Base-by-base conservation (phyloP, 805 yeast genomes). In the Candida piceae region DNA sequence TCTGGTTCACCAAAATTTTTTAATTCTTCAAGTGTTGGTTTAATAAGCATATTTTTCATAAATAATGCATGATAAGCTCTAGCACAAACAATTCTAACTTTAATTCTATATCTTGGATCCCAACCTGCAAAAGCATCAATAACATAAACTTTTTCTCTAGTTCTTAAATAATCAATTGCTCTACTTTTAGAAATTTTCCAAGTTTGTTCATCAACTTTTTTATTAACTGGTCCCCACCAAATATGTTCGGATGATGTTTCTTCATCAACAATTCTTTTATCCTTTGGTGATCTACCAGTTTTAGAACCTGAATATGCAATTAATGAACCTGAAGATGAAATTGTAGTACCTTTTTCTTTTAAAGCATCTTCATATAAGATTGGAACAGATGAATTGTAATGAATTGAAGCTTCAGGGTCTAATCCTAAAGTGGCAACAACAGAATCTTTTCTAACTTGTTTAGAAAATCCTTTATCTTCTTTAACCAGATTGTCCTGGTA, bases 151-250 rank as follows among this genome's bases (percentile, higher is more conserved):
- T 88, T 87, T 54, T 84, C 89, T 68, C 96, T 84, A 39, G 97
- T 90, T 74, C 95, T 84, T 63, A 90, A 76, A 71, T 89, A 90
- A 67, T 90, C 98, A 50, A 89, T 76, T 35, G 98, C 97, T 69
- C 98, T 85, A 53, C 90, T 90, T 63, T 95, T 83, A 63, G 94
- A 85, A 55, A 90, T 88, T 54, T 78, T 77, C 97, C 97, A 90
- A 16, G 96, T 88, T 61, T 81, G 80, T 66, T 87, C 95, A 42
- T 86, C 83, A 52, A 90, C 89, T 67, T 90, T 85, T 68, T 84
- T 87, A 72, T 90, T 90, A 50, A 90, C 98, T 2, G 97, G 97
- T 18, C 98, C 98, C 98, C 98, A 90, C 98, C 98, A 90, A 53
- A 90, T 78, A 57, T 89, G 70, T 41, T 85, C 74, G 42, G 74